phyloP scores from a whole-genome alignment of 306 rosid genomes.

The Pueraria montana region DNA sequence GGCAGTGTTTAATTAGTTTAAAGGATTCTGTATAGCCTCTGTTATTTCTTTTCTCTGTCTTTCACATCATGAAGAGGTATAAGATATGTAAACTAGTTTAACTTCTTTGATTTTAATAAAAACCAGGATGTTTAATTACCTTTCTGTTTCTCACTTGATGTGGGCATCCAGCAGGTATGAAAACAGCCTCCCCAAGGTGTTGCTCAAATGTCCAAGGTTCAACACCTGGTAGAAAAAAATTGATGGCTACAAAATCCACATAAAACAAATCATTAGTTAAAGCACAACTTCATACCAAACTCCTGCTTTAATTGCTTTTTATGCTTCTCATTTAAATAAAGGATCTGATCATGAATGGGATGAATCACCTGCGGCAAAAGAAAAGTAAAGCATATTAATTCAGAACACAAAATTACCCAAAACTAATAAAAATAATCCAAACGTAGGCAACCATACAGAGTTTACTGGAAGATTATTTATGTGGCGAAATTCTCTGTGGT shows the following conservation, averaged over 20 bases:
- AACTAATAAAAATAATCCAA: constrained; percentile 5
- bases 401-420: not conserved
- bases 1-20: too few relatives aligned
- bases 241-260: constrained; percentile 27
- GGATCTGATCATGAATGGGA: constrained; percentile 74
- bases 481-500: constrained; percentile 69
- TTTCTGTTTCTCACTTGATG: constrained; percentile 79
- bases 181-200: constrained; percentile 76
- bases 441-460: constrained; percentile 42
- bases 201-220: constrained; percentile 82
- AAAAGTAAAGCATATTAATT: constrained; percentile 39
- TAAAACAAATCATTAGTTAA: constrained; percentile 17
- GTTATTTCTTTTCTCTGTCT: not conserved
- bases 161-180: constrained; percentile 80
- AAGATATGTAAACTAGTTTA: not conserved
- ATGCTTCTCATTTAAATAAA: constrained; percentile 67
- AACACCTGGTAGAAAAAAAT: constrained; percentile 54
- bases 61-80: not conserved
- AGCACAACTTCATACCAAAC: constrained; percentile 59
- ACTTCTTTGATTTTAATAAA: constrained; percentile 8
- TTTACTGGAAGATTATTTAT: constrained; percentile 59
- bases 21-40: not conserved
- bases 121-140: constrained; percentile 45
- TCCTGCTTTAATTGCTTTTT: constrained; percentile 71
- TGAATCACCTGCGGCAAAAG: constrained; percentile 66